Base-by-base conservation (phyloP, 371 early-diverging fungal species). In the Coemansia sp. region DNA sequence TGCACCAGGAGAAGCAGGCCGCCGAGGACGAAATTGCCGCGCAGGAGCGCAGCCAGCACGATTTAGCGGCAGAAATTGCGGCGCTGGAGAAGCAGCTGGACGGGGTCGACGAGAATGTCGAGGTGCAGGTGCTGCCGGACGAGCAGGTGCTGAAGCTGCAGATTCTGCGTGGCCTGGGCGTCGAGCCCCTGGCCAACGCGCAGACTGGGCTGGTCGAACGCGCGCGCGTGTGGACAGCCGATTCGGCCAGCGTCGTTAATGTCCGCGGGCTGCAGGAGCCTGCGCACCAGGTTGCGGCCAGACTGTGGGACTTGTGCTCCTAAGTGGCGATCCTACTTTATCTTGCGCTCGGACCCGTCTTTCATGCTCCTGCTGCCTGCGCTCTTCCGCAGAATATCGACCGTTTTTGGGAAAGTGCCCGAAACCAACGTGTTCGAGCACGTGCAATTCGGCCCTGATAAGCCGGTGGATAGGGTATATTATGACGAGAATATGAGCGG, bases 301-400 rank as follows among this genome's bases (percentile, higher is more conserved):
- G 55, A 55, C 75, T 74, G 65, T 74, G 75, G 75, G 62, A 60
- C 16, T 40, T 64, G 36, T 74, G 75, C 66, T 57, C 65, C 31
- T 58, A 24, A 24, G 12, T 2, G n/a, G 29, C 18, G 6, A 5
- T n/a, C 32, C n/a, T 8, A 18, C 18, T 18, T 18, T 18, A 18
- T 18, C 18, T 18, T 18, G 18, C 18, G 18, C 18, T 18, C 18
- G 18, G 18, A 18, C 18, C 18, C 18, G 18, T 18, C 18, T 18
- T 18, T 18, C 18, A 8, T 4, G 40, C 11, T 6, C 40, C 5
- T 10, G 40, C 53, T 1, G 34, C 8, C 10, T 53, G 50, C 33
- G 50, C 50, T 50, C 34, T 36, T 36, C 24, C 36, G 52, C 52
- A 36, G n/a, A 8, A 2, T n/a, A 24, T 10, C 34, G 8, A 18